phyloP scores from a whole-genome alignment of 495 filamentous ascomycete species.

The Podospora pseudoanserina region DNA sequence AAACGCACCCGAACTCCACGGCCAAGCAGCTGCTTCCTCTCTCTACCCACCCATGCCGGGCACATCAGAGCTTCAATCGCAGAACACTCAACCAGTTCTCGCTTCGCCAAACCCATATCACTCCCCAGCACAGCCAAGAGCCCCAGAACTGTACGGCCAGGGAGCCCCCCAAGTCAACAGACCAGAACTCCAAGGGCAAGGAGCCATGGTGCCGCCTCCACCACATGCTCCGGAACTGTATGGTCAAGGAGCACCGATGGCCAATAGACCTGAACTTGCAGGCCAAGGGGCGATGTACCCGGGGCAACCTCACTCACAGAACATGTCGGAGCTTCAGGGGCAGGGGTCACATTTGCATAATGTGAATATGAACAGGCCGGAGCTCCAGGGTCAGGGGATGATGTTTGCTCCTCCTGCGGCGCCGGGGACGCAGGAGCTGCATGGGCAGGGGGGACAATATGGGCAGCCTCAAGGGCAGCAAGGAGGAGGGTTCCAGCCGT shows the following conservation, averaged over 20 bases:
- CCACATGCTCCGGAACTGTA: slow-evolving; percentile 16
- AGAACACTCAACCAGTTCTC: neutral
- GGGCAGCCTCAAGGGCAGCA: neutral
- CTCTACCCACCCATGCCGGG: slow-evolving; percentile 5
- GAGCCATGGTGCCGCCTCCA: slow-evolving; percentile 8
- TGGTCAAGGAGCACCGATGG: slow-evolving; percentile 5
- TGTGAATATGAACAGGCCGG: neutral
- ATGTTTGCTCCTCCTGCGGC: slow-evolving; percentile 4
- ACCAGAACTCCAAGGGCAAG: slow-evolving; percentile 33
- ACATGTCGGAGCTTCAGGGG: slow-evolving; percentile 7
- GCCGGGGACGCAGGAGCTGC: slow-evolving; percentile 1
- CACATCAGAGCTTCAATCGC: slow-evolving; percentile 9
- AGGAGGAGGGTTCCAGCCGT: neutral
- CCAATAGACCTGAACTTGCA: neutral
- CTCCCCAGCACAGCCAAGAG: slow-evolving; percentile 5
- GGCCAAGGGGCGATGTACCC: neutral
- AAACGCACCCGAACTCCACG: slow-evolving; percentile 6
- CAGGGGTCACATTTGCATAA: slow-evolving; percentile 2
- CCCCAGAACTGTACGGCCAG: slow-evolving; percentile 35
- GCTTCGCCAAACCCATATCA: neutral
- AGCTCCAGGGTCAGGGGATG: slow-evolving; percentile 7
- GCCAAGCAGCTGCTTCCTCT: neutral
- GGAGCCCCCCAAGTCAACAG: slow-evolving; percentile 20
- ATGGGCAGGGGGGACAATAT: neutral
- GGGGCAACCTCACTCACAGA: neutral